Conservation (phyloP, 2,329 filamentous ascomycete genomes). For the Trichoderma hamatum region DNA sequence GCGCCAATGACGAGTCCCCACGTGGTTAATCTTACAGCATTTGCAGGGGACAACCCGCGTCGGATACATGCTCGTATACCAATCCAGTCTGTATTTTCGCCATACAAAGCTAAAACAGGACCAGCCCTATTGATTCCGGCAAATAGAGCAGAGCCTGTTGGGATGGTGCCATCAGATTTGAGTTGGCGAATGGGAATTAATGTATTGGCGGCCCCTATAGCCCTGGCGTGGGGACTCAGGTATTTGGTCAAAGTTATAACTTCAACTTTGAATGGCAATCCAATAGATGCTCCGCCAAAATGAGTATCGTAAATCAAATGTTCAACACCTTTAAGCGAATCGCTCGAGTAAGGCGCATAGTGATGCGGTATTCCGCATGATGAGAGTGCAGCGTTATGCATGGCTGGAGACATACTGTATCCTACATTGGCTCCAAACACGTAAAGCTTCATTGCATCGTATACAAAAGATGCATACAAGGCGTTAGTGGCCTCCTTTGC, state of each 20-base stretch:
- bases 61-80: slow-evolving; percentile 17
- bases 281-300: slow-evolving; percentile 21
- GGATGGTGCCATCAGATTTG: slow-evolving; percentile 6
- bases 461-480: slow-evolving; percentile 16
- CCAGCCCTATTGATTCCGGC: slow-evolving; percentile 70
- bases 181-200: slow-evolving; percentile 19
- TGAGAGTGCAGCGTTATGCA: slow-evolving; percentile 18
- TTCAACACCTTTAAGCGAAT: slow-evolving; percentile 3
- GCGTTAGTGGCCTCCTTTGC: slow-evolving; percentile 18
- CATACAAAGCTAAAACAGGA: slow-evolving; percentile 7
- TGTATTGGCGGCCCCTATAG: slow-evolving; percentile 22
- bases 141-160: slow-evolving; percentile 70
- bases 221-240: slow-evolving; percentile 15
- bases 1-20: slow-evolving; percentile 16
- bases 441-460: slow-evolving; percentile 19
- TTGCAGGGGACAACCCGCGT: slow-evolving; percentile 12
- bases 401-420: slow-evolving; percentile 24
- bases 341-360: slow-evolving; percentile 14
- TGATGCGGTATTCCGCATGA: slow-evolving; percentile 11
- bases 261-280: slow-evolving; percentile 20
- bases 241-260: slow-evolving; percentile 15
- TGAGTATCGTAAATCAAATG: slow-evolving; percentile 10
- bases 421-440: slow-evolving; percentile 22
- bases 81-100: slow-evolving; percentile 21
- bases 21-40: slow-evolving; percentile 2